Percentiles rank a stretch among this genome's conserved stretches.
These are phyloP conservation scores for Lepidopterella palustris DNA, from an alignment of 495 filamentous ascomycete genomes.

Conservation along the genomic window DNA sequence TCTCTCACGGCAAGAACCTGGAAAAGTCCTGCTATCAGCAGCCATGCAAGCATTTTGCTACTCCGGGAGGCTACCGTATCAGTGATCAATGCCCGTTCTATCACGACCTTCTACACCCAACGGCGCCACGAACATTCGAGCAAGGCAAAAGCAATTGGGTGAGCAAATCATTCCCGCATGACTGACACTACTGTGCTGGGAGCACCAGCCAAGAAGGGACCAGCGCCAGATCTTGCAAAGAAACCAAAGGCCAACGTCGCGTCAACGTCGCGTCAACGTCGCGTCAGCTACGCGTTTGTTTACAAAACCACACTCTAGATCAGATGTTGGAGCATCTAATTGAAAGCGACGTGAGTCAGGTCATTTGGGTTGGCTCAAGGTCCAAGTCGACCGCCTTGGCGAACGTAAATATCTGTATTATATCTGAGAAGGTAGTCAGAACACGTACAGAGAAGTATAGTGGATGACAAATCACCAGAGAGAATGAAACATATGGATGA, in stretches of 20 bases:
- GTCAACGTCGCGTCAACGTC: no score
- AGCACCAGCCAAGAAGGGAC: no score
- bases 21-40: background rate
- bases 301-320: constrained; percentile 64
- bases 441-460: background rate
- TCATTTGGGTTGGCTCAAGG: constrained; percentile 64
- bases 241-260: no score
- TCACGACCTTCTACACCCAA: background rate
- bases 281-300: constrained; percentile 7
- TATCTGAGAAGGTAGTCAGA: background rate
- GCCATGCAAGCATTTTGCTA: background rate
- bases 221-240: no score
- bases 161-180: no score
- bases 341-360: constrained; percentile 47
- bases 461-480: background rate
- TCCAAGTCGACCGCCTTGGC: constrained; percentile 46
- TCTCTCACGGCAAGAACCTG: background rate
- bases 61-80: background rate
- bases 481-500: constrained; percentile 20
- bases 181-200: no score
- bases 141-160: background rate
- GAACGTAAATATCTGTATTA: background rate
- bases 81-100: background rate
- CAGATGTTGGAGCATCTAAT: constrained; percentile 62
- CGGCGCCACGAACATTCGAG: background rate